Evolutionary conservation across 805 yeast species (phyloP).

Genomic region (Cyberlindnera euphorbiae): DNA sequence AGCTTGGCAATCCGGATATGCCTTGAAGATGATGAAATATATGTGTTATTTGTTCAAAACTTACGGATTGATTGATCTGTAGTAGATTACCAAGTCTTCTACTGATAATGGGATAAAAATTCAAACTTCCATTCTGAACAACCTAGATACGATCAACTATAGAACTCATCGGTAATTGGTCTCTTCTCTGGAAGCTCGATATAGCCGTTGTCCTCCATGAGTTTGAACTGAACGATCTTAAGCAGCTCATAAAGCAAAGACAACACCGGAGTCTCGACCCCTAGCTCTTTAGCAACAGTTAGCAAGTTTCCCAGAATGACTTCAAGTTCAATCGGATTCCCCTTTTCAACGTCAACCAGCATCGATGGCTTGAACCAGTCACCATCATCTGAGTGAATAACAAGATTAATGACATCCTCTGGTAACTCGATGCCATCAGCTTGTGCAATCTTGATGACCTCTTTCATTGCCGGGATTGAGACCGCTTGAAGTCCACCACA

Average conservation of each 20-base stretch:
- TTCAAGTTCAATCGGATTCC: constrained; percentile 67
- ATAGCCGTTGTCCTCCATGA: constrained; percentile 52
- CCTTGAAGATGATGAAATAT: not conserved
- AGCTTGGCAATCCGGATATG: constrained; percentile 10
- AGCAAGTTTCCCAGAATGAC: constrained; percentile 66
- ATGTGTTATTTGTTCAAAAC: not conserved
- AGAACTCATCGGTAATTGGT: constrained; percentile 23
- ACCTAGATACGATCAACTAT: not conserved
- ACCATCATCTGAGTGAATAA: constrained; percentile 55
- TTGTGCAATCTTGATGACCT: constrained; percentile 58
- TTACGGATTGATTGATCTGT: not conserved
- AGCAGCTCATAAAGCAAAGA: constrained; percentile 53
- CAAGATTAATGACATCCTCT: constrained; percentile 39
- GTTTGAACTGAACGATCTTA: constrained; percentile 54
- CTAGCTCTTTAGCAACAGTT: constrained; percentile 42
- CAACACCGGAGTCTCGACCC: constrained; percentile 54
- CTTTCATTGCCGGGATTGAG: constrained; percentile 60
- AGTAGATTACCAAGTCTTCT: too few species aligned
- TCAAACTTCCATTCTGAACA: too few species aligned
- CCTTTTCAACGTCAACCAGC: constrained; percentile 64
- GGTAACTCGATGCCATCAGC: constrained; percentile 61
- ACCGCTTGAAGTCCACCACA: constrained; percentile 39
- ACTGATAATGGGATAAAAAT: too few species aligned
- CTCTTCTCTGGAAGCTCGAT: constrained; percentile 39
- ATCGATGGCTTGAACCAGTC: constrained; percentile 64